phyloP scores from a whole-genome alignment of 768 basidiomycete species.

The Podaxis sp. region DNA sequence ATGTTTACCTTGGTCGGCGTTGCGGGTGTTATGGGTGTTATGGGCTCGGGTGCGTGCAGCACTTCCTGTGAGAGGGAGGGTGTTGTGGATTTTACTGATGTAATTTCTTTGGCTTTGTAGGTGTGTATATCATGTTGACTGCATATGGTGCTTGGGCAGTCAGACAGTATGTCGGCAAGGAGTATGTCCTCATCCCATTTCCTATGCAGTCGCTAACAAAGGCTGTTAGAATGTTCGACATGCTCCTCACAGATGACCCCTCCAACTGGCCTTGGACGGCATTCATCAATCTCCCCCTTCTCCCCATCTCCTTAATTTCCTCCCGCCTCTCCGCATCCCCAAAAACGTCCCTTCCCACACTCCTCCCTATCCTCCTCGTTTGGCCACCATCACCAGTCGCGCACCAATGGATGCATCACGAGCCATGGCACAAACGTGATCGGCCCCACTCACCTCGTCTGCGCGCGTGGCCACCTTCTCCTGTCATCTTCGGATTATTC shows the following conservation, averaged over 20 bases:
- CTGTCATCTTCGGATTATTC: conserved; percentile 53
- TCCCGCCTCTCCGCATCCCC: conserved; percentile 49
- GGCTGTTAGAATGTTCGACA: conserved; percentile 52
- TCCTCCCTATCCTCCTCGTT: conserved; percentile 46
- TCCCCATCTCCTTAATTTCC: conserved; percentile 67
- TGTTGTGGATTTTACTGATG: too few relatives aligned
- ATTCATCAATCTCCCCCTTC: conserved; percentile 70
- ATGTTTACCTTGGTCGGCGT: conserved; percentile 50
- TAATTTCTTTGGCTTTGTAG: conserved; percentile 20
- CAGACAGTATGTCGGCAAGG: conserved; percentile 65
- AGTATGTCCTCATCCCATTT: conserved; percentile 38
- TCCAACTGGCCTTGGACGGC: conserved; percentile 76
- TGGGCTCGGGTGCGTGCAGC: conserved; percentile 57
- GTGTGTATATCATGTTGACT: conserved; percentile 50
- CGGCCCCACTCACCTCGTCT: conserved; percentile 14
- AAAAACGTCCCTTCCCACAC: conserved; percentile 29
- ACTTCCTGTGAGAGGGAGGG: background rate
- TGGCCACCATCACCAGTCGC: conserved; percentile 43
- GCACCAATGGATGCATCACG: conserved; percentile 30
- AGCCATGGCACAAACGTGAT: conserved; percentile 34
- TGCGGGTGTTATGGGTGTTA: conserved; percentile 50
- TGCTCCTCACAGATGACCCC: conserved; percentile 67
- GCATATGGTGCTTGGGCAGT: conserved; percentile 75
- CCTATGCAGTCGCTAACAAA: background rate
- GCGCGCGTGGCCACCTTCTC: conserved; percentile 57